These are phyloP conservation scores for Panaeolus papilionaceus DNA, from an alignment of 768 basidiomycete species.

Conservation along the genomic window DNA sequence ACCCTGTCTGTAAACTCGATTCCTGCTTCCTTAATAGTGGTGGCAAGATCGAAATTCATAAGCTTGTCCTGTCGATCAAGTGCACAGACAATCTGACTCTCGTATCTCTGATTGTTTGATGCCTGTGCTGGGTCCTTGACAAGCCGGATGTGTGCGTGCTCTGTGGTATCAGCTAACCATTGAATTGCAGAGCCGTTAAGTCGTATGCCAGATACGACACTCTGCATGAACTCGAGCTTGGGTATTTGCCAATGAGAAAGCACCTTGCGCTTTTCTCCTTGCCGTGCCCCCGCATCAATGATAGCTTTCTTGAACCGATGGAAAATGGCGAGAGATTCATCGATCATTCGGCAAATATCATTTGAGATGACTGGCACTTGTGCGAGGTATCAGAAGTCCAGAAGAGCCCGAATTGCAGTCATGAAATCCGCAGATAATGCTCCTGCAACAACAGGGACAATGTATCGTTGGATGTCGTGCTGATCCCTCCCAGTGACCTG, in stretches of 20 bases:
- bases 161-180: slow-evolving; percentile 39
- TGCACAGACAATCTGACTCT: slow-evolving; percentile 36
- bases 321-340: slow-evolving; percentile 31
- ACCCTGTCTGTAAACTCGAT: background rate
- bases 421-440: slow-evolving; percentile 32
- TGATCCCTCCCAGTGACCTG: too few relatives aligned
- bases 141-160: slow-evolving; percentile 35
- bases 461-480: slow-evolving; percentile 15
- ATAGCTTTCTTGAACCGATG: slow-evolving; percentile 39
- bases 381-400: slow-evolving; percentile 39
- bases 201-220: slow-evolving; percentile 30
- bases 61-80: slow-evolving; percentile 36
- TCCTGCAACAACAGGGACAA: slow-evolving; percentile 39
- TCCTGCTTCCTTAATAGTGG: background rate
- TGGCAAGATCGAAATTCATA: slow-evolving; percentile 9
- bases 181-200: slow-evolving; percentile 35
- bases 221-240: slow-evolving; percentile 44
- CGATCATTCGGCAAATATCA: slow-evolving; percentile 20
- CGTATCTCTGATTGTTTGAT: slow-evolving; percentile 36
- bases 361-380: slow-evolving; percentile 35
- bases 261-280: slow-evolving; percentile 25
- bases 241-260: slow-evolving; percentile 44
- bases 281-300: slow-evolving; percentile 27
- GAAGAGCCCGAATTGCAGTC: slow-evolving; percentile 33
- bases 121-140: slow-evolving; percentile 35